Percentiles rank a stretch among this genome's conserved stretches.
Conservation (phyloP, 352 stramenopile genomes). For the Globisporangium nodosum region DNA sequence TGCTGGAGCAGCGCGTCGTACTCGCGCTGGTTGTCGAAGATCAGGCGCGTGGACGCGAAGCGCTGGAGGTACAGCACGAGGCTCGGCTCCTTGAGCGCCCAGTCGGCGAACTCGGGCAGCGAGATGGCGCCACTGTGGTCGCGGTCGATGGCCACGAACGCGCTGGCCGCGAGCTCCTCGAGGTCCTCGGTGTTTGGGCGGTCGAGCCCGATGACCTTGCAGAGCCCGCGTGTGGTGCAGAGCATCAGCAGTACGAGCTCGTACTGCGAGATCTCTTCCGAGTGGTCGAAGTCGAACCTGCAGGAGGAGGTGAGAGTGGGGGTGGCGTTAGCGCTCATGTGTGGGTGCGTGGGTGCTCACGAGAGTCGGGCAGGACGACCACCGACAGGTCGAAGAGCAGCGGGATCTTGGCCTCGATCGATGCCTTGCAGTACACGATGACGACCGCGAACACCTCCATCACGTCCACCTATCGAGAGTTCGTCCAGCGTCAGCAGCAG, state of each 20-base stretch:
- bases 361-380: neutral
- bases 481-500: neutral
- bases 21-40: slow-evolving; percentile 61
- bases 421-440: slow-evolving; percentile 65
- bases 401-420: slow-evolving; percentile 60
- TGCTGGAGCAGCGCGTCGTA: slow-evolving; percentile 60
- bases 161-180: slow-evolving; percentile 37
- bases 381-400: slow-evolving; percentile 62
- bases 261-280: slow-evolving; percentile 51
- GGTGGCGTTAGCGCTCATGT: too few species aligned
- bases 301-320: too few species aligned
- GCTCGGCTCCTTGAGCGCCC: slow-evolving; percentile 43
- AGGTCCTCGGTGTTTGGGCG: slow-evolving; percentile 43
- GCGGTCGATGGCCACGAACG: slow-evolving; percentile 52
- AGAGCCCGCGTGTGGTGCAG: slow-evolving; percentile 65
- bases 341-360: too few species aligned
- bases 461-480: slow-evolving; percentile 43
- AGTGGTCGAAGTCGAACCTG: slow-evolving; percentile 79
- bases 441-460: slow-evolving; percentile 74
- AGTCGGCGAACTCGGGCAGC: slow-evolving; percentile 51
- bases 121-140: slow-evolving; percentile 58
- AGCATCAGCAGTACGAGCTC: slow-evolving; percentile 72
- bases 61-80: slow-evolving; percentile 49
- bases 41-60: slow-evolving; percentile 55
- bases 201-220: slow-evolving; percentile 56